Evolutionary conservation across 192 early-diverging fungal genomes (phyloP).

Genomic region (Geranomyces michiganensis): DNA sequence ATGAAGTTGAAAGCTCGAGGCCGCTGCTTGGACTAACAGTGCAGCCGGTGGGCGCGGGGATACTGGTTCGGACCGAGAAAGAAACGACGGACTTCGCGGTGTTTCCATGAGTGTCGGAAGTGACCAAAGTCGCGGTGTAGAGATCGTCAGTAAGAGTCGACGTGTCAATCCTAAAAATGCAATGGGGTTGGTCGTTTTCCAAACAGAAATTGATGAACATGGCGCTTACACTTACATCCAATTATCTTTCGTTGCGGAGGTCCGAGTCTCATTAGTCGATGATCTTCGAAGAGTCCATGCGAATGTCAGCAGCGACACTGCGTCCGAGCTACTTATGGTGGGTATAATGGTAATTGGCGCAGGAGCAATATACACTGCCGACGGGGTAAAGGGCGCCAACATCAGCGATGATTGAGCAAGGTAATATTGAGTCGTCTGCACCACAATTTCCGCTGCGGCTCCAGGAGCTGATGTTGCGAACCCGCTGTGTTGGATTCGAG

Average conservation of each 20-base stretch:
- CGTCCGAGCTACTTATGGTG: background rate
- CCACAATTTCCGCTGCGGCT: background rate
- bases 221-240: background rate
- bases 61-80: background rate
- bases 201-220: too few species aligned
- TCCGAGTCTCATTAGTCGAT: background rate
- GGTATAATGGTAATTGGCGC: background rate
- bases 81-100: background rate
- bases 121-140: background rate
- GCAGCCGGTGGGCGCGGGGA: constrained; percentile 8
- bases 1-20: background rate
- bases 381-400: background rate
- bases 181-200: background rate
- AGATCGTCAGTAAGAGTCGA: background rate
- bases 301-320: background rate
- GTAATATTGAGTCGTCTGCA: constrained; percentile 9
- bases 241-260: background rate
- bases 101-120: constrained; percentile 2
- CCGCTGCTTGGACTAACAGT: background rate
- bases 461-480: background rate
- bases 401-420: background rate
- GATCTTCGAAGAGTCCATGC: background rate
- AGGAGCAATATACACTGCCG: constrained; percentile 2
- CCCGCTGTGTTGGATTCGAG: background rate
- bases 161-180: constrained; percentile 10